These are phyloP conservation scores for Darksidea phi DNA, from an alignment of 495 filamentous ascomycete genomes.

Conservation along the genomic window DNA sequence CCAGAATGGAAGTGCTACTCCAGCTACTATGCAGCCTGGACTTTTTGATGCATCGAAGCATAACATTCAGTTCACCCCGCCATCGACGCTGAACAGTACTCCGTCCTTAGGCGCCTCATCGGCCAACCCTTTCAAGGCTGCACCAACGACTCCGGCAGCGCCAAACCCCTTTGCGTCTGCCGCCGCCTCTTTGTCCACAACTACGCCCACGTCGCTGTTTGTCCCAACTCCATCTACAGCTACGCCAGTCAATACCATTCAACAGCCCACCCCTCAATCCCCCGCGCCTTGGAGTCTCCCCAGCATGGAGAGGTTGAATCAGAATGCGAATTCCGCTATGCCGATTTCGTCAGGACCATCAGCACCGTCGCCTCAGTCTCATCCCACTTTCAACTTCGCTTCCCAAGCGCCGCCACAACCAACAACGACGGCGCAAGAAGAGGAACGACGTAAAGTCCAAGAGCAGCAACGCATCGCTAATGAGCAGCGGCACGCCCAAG, in stretches of 20 bases:
- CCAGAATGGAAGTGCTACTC: neutral
- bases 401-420: neutral
- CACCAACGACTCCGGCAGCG: neutral
- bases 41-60: slow-evolving; percentile 17
- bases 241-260: no score
- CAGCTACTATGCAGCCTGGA: neutral
- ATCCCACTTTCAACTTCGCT: neutral
- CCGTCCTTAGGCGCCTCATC: neutral
- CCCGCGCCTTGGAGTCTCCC: no score
- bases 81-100: neutral
- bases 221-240: no score
- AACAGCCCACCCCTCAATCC: no score
- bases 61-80: slow-evolving; percentile 9
- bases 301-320: no score
- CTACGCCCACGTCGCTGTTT: no score
- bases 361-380: neutral
- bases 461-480: slow-evolving; percentile 1
- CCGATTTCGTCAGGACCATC: no score
- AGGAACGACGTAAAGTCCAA: slow-evolving; percentile 2
- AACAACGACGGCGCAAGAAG: slow-evolving; percentile 3
- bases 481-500: neutral
- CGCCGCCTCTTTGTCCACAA: no score
- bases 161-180: neutral
- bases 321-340: no score
- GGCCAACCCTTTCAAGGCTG: neutral